phyloP scores from a whole-genome alignment of 2,329 filamentous ascomycete genomes.

The Aulographum hederae region DNA sequence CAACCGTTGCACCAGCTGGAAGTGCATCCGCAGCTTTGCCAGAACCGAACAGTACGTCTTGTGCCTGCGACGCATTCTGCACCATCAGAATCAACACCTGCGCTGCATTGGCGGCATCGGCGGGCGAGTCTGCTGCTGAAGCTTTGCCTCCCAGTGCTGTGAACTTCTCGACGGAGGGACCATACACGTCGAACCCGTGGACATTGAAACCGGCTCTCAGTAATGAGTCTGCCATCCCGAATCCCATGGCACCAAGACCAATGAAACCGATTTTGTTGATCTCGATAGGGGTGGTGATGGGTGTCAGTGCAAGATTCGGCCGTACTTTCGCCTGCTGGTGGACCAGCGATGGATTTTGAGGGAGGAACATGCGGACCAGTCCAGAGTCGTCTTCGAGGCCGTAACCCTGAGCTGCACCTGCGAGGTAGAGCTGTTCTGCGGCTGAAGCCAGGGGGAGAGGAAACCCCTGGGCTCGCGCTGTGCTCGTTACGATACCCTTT shows the following conservation, averaged over 20 bases:
- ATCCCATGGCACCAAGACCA: neutral
- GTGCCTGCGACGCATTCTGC: neutral
- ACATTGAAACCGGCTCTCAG: neutral
- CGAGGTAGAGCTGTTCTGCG: constrained; percentile 47
- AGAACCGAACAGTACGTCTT: neutral
- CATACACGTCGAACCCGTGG: neutral
- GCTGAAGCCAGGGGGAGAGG: constrained; percentile 40
- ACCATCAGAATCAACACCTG: neutral
- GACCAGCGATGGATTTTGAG: neutral
- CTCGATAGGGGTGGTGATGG: neutral
- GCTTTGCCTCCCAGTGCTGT: neutral
- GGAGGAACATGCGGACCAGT: constrained; percentile 30
- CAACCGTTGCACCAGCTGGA: neutral
- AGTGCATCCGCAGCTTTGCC: neutral
- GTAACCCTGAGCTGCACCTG: constrained; percentile 39
- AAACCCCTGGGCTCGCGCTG: constrained; percentile 19
- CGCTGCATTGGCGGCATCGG: neutral
- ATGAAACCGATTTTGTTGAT: neutral
- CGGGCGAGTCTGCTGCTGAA: neutral
- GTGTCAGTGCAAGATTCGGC: neutral
- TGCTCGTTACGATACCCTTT: neutral
- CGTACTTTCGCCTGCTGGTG: neutral
- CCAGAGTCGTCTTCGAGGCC: constrained; percentile 35
- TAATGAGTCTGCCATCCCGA: neutral
- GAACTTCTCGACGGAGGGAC: neutral